phyloP scores from a whole-genome alignment of 352 stramenopile genomes.

The Discostella stelligera region DNA sequence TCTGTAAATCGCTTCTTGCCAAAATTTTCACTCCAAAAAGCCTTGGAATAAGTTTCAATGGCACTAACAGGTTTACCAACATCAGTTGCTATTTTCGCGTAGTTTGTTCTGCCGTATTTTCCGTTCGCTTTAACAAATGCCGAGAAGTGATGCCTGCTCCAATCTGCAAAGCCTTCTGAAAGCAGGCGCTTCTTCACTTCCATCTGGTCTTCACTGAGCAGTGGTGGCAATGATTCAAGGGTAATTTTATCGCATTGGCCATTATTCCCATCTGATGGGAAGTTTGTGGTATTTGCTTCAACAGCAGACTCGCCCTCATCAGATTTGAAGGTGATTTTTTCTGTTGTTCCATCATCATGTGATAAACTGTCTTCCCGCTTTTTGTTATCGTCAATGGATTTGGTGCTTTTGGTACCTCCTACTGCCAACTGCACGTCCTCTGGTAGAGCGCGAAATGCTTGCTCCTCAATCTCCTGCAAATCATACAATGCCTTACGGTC shows the following conservation, averaged over 20 bases:
- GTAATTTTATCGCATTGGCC: slow-evolving; percentile 21
- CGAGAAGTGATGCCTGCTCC: slow-evolving; percentile 88
- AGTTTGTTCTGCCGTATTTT: slow-evolving; percentile 89
- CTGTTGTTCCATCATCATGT: slow-evolving; percentile 55
- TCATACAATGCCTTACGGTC: slow-evolving; percentile 81
- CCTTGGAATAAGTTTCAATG: slow-evolving; percentile 80
- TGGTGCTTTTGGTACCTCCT: slow-evolving; percentile 14
- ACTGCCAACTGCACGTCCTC: slow-evolving; percentile 43
- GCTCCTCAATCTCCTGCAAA: slow-evolving; percentile 63
- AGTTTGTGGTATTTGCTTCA: slow-evolving; percentile 14
- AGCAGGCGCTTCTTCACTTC: slow-evolving; percentile 92
- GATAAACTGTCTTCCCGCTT: slow-evolving; percentile 34
- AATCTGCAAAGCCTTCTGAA: slow-evolving; percentile 92
- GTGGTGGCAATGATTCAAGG: slow-evolving; percentile 53
- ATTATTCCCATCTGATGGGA: slow-evolving; percentile 13
- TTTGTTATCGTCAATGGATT: slow-evolving; percentile 33
- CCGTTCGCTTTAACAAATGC: slow-evolving; percentile 92
- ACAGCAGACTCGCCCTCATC: slow-evolving; percentile 32
- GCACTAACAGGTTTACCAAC: slow-evolving; percentile 82
- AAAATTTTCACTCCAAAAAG: slow-evolving; percentile 86
- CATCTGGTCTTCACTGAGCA: slow-evolving; percentile 69
- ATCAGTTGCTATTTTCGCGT: slow-evolving; percentile 87
- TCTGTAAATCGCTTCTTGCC: slow-evolving; percentile 66
- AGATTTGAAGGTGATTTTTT: slow-evolving; percentile 54
- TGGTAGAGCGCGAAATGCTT: slow-evolving; percentile 66